These are phyloP conservation scores for Acer saccharum DNA, from an alignment of 345 rosid genomes.

Conservation along the genomic window DNA sequence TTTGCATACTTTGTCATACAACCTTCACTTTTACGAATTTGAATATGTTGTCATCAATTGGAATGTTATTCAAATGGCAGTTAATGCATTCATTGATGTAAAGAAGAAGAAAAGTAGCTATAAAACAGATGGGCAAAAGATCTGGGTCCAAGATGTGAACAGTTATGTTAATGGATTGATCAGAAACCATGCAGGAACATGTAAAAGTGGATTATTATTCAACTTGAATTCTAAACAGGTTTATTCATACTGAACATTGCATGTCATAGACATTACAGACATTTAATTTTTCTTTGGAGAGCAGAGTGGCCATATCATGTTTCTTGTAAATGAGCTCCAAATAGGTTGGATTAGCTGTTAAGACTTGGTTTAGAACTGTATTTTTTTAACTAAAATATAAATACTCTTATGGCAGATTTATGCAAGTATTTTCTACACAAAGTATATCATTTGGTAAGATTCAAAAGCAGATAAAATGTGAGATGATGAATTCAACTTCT, in stretches of 20 bases:
- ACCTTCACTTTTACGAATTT: too few relatives aligned
- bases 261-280: background rate
- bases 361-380: background rate
- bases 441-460: constrained; percentile 68
- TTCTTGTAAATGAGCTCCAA: background rate
- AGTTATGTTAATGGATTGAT: background rate
- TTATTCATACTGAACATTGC: background rate
- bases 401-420: constrained; percentile 55
- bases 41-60: background rate
- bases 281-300: background rate
- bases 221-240: background rate
- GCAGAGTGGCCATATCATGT: background rate
- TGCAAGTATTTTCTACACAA: constrained; percentile 52
- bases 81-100: background rate
- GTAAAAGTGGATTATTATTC: background rate
- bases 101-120: background rate
- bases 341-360: background rate
- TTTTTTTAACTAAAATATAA: constrained; percentile 11
- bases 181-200: background rate
- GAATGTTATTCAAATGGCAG: background rate
- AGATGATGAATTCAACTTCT: constrained; percentile 37
- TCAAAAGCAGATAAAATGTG: constrained; percentile 73
- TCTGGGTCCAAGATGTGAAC: background rate
- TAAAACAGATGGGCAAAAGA: background rate
- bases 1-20: too few relatives aligned